Base-by-base conservation (phyloP, 2,329 filamentous ascomycete species). In the Orbilia quercus region DNA sequence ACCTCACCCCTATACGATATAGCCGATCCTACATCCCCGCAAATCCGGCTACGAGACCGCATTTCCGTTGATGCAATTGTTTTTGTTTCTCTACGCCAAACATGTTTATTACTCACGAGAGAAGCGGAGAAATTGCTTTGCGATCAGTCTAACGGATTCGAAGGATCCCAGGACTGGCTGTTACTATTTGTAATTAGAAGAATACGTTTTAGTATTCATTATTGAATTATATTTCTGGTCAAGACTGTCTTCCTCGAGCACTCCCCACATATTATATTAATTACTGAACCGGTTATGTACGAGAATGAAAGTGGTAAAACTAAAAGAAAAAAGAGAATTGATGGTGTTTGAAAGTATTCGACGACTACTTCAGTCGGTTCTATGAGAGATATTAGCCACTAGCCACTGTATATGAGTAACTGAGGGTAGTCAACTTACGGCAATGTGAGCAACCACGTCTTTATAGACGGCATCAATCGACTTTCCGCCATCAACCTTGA, bases 401-500 rank as follows among this genome's bases (percentile, higher is more conserved):
- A 25, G n/a, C 20, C 42, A 42, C 20, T 12, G n/a, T 44, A 54
- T 44, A 25, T 6, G 31, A 4, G 42, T 36, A 18, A 9, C 14
- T 38, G 18, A 12, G 23, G 25, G 22, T 12, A 20, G 23, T 31
- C 5, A 48, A 55, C 67, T 72, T 60, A 72, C 67, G 7, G 67
- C 51, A 44, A 72, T 65, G 18, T 72, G 53, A 12, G 59, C 25
- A 20, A 65, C 59, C 12, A 72, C 67, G 14, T 64, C 67, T 14
- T 64, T 64, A 25, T 72, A 72, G 25, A 72, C 67, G 7, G 59
- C 51, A 48, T 72, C 67, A 22, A 72, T 59, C 7, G 36, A 40
- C 54, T 72, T 72, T 1, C 58, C 67, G 20, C 67, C 91, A 77
- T 89, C 84, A 47, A 98, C 85, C 83, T 89, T 91, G 80, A 96